A percentile compares a stretch with the other conserved stretches of the same genome.
These are phyloP conservation scores for Dentipellis fragilis DNA, from an alignment of 768 basidiomycete species.

Conservation along the genomic window DNA sequence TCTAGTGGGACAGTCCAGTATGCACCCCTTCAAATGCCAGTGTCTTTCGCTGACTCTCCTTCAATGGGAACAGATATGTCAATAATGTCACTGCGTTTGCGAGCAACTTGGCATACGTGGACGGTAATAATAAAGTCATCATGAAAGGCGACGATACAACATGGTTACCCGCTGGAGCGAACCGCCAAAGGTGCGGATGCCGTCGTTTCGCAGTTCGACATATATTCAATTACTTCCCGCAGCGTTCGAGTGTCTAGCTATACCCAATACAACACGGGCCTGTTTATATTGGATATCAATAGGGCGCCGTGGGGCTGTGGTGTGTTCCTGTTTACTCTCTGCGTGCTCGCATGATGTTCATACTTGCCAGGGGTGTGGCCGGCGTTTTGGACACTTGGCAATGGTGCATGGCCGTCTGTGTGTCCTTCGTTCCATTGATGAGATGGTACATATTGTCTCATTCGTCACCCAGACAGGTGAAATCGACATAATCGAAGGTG, in stretches of 20 bases:
- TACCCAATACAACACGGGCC: conserved; percentile 57
- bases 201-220: background rate
- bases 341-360: background rate
- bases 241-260: conserved; percentile 73
- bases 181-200: conserved; percentile 46
- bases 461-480: conserved; percentile 48
- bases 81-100: conserved; percentile 42
- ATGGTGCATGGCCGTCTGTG: conserved; percentile 55
- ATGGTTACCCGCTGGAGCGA: conserved; percentile 38
- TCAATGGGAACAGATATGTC: conserved; percentile 42
- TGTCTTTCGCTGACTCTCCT: background rate
- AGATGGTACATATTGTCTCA: conserved; percentile 1
- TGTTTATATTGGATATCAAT: conserved; percentile 78
- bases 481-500: conserved; percentile 79
- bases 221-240: background rate
- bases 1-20: conserved; percentile 64
- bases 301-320: conserved; percentile 88
- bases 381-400: conserved; percentile 66
- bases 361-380: conserved; percentile 63
- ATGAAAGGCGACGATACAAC: conserved; percentile 73
- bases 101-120: conserved; percentile 44
- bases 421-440: conserved; percentile 16
- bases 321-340: conserved; percentile 21
- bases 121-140: conserved; percentile 47
- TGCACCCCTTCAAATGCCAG: conserved; percentile 16